phyloP scores from a whole-genome alignment of 176 grass and related monocot species.

The Coix lacrymajobi region DNA sequence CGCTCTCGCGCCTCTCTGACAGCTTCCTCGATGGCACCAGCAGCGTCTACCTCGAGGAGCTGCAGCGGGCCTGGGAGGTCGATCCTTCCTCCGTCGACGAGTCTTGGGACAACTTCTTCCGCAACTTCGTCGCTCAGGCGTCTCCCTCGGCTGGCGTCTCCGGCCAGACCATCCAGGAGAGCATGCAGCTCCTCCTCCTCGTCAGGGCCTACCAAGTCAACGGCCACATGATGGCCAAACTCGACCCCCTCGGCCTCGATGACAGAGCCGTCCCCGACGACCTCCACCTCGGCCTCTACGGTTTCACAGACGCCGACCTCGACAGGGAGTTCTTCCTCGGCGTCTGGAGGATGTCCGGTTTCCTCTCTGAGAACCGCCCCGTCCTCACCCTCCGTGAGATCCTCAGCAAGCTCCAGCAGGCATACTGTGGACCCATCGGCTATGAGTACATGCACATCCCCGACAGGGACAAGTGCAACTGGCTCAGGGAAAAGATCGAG shows the following conservation, averaged over 20 bases:
- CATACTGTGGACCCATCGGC: conserved; percentile 79
- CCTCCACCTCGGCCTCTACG: conserved; percentile 54
- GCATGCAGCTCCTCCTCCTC: conserved; percentile 75
- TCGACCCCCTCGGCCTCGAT: conserved; percentile 76
- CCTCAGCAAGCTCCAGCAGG: conserved; percentile 77
- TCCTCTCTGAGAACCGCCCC: conserved; percentile 86
- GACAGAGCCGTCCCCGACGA: conserved; percentile 53
- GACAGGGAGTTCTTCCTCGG: conserved; percentile 95
- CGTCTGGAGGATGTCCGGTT: conserved; percentile 78
- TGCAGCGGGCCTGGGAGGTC: conserved; percentile 72
- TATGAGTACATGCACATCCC: conserved; percentile 97
- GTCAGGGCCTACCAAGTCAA: conserved; percentile 88
- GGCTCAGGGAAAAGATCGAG: conserved; percentile 90
- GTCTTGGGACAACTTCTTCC: conserved; percentile 92
- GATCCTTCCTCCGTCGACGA: conserved; percentile 70
- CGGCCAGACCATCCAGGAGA: conserved; percentile 85
- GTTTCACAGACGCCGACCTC: conserved; percentile 76
- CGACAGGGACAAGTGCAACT: conserved; percentile 91
- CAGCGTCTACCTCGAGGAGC: conserved; percentile 80
- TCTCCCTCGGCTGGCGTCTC: conserved; percentile 40
- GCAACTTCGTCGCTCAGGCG: conserved; percentile 63
- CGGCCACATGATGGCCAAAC: conserved; percentile 80
- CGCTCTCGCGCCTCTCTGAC: conserved; percentile 62
- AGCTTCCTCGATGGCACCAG: conserved; percentile 83
- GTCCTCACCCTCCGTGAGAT: conserved; percentile 83